phyloP scores from a whole-genome alignment of 2,329 filamentous ascomycete species.

The Rhynchosporium agropyri region DNA sequence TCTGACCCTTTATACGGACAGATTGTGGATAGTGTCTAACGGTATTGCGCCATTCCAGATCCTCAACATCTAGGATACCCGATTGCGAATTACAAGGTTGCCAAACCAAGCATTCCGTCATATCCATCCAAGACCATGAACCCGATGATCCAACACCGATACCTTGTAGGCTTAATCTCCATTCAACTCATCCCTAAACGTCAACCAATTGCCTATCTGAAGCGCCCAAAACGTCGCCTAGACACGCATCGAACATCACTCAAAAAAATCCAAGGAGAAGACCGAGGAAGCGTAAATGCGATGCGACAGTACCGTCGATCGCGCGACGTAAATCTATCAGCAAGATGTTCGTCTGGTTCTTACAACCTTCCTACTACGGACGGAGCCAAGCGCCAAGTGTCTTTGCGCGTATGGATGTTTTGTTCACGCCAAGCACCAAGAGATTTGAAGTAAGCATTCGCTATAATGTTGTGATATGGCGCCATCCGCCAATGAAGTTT shows the following conservation, averaged over 20 bases:
- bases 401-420: slow-evolving; percentile 7
- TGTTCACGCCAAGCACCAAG: slow-evolving; percentile 8
- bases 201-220: slow-evolving; percentile 2
- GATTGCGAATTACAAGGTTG: not conserved
- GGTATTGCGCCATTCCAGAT: not conserved
- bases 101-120: not conserved
- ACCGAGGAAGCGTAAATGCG: not conserved
- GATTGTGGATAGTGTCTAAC: not conserved
- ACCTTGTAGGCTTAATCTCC: not conserved
- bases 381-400: slow-evolving; percentile 8
- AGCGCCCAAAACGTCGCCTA: not conserved
- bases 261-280: not conserved
- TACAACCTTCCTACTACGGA: slow-evolving; percentile 8
- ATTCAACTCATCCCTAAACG: not conserved
- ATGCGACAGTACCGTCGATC: slow-evolving; percentile 4
- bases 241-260: not conserved
- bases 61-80: not conserved
- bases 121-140: not conserved
- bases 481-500: not conserved
- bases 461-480: slow-evolving; percentile 5
- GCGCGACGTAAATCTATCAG: not conserved
- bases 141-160: not conserved
- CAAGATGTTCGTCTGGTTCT: not conserved
- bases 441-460: slow-evolving; percentile 8
- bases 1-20: too few species aligned